A percentile compares a stretch with the other conserved stretches of the same genome.
These are phyloP conservation scores for Hydrangea macrophylla DNA, from an alignment of 148 eudicot species.

Conservation along the genomic window DNA sequence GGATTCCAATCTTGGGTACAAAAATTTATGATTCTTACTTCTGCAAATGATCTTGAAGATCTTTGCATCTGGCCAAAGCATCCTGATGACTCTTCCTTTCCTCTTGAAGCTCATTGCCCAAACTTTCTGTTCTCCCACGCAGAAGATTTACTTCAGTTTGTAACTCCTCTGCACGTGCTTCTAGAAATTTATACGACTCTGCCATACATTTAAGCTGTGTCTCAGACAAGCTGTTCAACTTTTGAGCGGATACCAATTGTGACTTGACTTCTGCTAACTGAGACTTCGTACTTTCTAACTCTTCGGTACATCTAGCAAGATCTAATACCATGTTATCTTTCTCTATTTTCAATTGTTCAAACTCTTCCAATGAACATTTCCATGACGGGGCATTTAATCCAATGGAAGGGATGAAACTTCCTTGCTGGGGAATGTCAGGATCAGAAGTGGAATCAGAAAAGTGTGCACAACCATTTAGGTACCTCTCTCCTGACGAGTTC, in stretches of 20 bases:
- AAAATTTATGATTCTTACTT: constrained; percentile 39
- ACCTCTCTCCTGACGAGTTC: constrained; percentile 32
- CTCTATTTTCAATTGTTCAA: constrained; percentile 57
- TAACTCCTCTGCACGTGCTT: constrained; percentile 62
- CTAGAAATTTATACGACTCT: constrained; percentile 75
- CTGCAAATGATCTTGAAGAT: constrained; percentile 63
- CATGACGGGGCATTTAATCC: constrained; percentile 33
- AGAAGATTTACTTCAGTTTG: constrained; percentile 54
- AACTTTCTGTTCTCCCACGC: constrained; percentile 36
- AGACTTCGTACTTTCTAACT: constrained; percentile 49
- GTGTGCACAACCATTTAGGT: constrained; percentile 45
- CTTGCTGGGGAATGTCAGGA: constrained; percentile 73
- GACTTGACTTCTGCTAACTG: constrained; percentile 58
- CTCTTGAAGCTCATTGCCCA: constrained; percentile 63
- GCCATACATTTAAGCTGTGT: constrained; percentile 96
- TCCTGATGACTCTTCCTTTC: constrained; percentile 59
- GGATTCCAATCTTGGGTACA: not conserved
- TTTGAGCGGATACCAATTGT: constrained; percentile 59
- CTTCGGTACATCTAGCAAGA: constrained; percentile 51
- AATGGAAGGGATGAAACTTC: constrained; percentile 54
- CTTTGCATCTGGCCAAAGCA: constrained; percentile 54
- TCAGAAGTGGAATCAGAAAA: constrained; percentile 62
- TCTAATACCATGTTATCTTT: constrained; percentile 53
- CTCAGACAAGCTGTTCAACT: constrained; percentile 72
- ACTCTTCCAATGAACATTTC: constrained; percentile 68